Percentiles rank a stretch among this genome's conserved stretches.
phyloP scores from a whole-genome alignment of 768 basidiomycete genomes.

The Lactarius evosmus region DNA sequence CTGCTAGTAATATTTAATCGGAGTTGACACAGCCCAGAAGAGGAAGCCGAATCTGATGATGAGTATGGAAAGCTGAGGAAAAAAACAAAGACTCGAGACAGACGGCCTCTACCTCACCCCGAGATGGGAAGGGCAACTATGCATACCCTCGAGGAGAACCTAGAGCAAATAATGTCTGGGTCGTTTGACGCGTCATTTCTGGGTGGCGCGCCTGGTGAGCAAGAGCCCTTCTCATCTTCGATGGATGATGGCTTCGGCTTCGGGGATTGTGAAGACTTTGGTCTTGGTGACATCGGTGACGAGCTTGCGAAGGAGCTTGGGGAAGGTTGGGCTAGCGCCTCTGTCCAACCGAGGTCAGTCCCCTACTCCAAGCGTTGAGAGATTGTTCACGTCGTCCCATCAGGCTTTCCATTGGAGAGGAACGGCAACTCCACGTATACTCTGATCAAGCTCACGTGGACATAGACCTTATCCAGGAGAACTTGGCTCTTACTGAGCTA shows the following conservation, averaged over 20 bases:
- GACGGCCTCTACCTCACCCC: constrained; percentile 34
- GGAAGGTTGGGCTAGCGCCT: constrained; percentile 53
- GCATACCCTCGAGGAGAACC: constrained; percentile 69
- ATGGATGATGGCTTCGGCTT: constrained; percentile 43
- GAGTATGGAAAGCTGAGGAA: constrained; percentile 44
- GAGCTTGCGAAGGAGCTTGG: constrained; percentile 75
- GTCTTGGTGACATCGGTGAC: constrained; percentile 60
- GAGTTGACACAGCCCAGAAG: constrained; percentile 9
- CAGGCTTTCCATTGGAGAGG: constrained; percentile 9
- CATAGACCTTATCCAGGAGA: constrained; percentile 31
- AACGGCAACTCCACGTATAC: constrained; percentile 15
- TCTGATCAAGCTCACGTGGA: constrained; percentile 28
- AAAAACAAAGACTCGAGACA: constrained; percentile 33
- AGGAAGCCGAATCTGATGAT: constrained; percentile 42
- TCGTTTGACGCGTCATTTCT: constrained; percentile 64
- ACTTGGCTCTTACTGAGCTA: constrained; percentile 28
- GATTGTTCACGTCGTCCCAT: neutral
- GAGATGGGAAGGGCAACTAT: constrained; percentile 50
- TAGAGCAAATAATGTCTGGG: constrained; percentile 60
- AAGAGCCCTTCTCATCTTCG: constrained; percentile 55
- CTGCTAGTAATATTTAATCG: neutral
- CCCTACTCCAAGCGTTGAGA: neutral
- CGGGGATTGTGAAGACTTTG: constrained; percentile 49
- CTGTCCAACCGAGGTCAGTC: constrained; percentile 31
- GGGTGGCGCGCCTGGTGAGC: constrained; percentile 35